A percentile compares a stretch with the other conserved stretches of the same genome.
Conservation (phyloP, 2,329 filamentous ascomycete species). For the Ilyonectria robusta region DNA sequence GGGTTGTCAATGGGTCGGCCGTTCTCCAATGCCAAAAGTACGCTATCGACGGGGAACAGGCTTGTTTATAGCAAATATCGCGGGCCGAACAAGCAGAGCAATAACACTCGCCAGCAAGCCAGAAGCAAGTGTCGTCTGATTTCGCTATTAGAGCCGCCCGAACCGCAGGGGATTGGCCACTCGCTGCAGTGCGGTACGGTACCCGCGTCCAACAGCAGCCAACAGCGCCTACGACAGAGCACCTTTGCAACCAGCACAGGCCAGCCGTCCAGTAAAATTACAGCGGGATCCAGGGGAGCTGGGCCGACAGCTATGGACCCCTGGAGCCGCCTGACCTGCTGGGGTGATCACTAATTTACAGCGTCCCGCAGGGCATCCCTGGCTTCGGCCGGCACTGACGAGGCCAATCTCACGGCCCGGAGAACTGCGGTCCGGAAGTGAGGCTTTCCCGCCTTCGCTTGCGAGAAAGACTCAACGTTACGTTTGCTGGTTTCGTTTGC, state of each 20-base stretch:
- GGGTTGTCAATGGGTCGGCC: neutral
- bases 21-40: conserved; percentile 1
- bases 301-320: neutral
- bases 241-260: neutral
- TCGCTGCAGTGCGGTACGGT: neutral
- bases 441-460: neutral
- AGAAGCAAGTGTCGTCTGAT: conserved; percentile 43
- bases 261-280: conserved; percentile 20
- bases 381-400: conserved; percentile 8
- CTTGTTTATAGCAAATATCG: neutral
- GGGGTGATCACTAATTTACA: conserved; percentile 15
- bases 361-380: conserved; percentile 16
- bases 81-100: neutral
- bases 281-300: conserved; percentile 13
- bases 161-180: conserved; percentile 8
- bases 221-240: neutral
- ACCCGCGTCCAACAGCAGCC: conserved; percentile 8
- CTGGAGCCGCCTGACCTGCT: conserved; percentile 24
- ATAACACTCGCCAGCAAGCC: neutral
- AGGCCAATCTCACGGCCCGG: conserved; percentile 7
- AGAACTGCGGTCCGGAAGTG: no score
- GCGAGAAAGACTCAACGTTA: neutral
- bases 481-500: neutral
- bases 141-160: conserved; percentile 20
- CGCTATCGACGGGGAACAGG: neutral